Percentiles rank a stretch among this genome's conserved stretches.
These are phyloP conservation scores for Acacia acuminata DNA, from an alignment of 306 rosid species.

Conservation along the genomic window DNA sequence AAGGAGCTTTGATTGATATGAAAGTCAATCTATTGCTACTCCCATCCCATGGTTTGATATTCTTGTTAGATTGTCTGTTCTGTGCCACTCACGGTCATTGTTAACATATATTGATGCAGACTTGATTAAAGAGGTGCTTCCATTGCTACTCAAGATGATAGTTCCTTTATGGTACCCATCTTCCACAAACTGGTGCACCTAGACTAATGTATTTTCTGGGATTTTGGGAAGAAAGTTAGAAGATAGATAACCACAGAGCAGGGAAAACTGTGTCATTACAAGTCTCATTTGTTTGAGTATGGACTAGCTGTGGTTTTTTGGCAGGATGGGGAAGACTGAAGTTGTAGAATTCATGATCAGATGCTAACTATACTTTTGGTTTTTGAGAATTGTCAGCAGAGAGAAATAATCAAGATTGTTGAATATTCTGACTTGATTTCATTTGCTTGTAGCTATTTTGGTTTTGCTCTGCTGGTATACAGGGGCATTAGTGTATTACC, in stretches of 20 bases:
- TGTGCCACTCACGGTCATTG: neutral
- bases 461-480: too few species aligned
- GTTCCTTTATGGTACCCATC: neutral
- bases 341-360: neutral
- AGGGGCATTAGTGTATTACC: too few species aligned
- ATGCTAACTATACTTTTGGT: neutral
- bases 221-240: neutral
- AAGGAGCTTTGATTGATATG: neutral
- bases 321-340: neutral
- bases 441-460: too few species aligned
- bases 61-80: neutral
- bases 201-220: neutral
- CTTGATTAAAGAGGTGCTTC: neutral
- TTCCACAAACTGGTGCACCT: neutral
- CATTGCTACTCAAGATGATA: neutral
- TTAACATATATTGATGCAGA: neutral
- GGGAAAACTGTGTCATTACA: neutral
- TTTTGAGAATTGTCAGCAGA: neutral
- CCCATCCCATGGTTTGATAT: too few species aligned
- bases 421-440: too few species aligned
- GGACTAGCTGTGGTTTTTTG: neutral
- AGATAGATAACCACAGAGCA: neutral
- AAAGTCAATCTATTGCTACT: neutral
- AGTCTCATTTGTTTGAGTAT: neutral
- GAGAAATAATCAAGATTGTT: neutral